Conservation (phyloP, 1,284 basidiomycete species). For the Mycena sp. region DNA sequence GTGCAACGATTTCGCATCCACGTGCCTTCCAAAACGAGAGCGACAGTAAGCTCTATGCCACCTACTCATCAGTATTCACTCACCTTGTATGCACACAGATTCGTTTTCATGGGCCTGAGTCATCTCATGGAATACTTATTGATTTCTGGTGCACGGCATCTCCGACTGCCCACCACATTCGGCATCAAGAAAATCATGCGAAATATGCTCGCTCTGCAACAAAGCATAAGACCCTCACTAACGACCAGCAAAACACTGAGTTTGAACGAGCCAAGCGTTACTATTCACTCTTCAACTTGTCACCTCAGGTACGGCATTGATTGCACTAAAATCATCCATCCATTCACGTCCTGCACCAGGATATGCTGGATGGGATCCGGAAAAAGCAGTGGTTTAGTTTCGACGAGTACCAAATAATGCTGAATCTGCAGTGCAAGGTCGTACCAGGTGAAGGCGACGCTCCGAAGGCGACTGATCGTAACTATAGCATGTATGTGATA, state of each 20-base stretch:
- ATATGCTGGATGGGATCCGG: conserved; percentile 78
- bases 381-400: conserved; percentile 77
- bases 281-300: conserved; percentile 80
- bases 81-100: conserved; percentile 54
- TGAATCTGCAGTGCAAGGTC: conserved; percentile 87
- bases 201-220: conserved; percentile 93
- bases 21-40: conserved; percentile 70
- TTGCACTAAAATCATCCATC: conserved; percentile 6
- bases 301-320: conserved; percentile 68
- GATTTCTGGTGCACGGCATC: conserved; percentile 77
- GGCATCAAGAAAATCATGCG: conserved; percentile 92
- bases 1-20: conserved; percentile 77
- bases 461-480: conserved; percentile 66
- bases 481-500: conserved; percentile 84
- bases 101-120: conserved; percentile 90
- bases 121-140: conserved; percentile 87
- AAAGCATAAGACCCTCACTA: conserved; percentile 87
- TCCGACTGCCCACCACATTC: conserved; percentile 78
- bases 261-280: conserved; percentile 84
- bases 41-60: conserved; percentile 62
- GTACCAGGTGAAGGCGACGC: conserved; percentile 64
- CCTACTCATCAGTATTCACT: not conserved
- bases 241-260: conserved; percentile 68
- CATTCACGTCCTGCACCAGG: conserved; percentile 58
- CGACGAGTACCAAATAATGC: conserved; percentile 91